A percentile compares a stretch with the other conserved stretches of the same genome.
Evolutionary conservation across 495 filamentous ascomycete species (phyloP).

Genomic region (Penicillium verhagenii): DNA sequence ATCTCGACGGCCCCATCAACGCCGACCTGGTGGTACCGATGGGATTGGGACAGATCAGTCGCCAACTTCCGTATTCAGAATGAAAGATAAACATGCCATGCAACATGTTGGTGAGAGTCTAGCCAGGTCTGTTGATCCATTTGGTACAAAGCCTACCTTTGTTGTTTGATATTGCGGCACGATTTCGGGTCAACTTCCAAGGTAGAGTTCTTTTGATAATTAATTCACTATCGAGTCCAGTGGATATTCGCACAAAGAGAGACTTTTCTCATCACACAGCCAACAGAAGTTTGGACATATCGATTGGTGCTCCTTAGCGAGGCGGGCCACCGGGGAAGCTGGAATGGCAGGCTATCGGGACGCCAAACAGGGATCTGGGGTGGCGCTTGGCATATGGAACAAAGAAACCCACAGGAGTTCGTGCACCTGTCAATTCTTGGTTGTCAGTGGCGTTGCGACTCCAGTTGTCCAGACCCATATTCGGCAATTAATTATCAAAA

Average conservation of each 20-base stretch:
- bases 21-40: neutral
- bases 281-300: neutral
- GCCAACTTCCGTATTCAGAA: no score
- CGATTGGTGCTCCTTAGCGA: neutral
- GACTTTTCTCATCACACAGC: neutral
- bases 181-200: neutral
- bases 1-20: neutral
- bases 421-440: conserved; percentile 1
- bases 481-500: neutral
- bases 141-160: no score
- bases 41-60: neutral
- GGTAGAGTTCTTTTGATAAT: neutral
- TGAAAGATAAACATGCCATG: no score
- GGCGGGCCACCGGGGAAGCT: neutral
- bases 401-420: conserved; percentile 3
- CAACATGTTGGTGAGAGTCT: no score
- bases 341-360: conserved; percentile 8
- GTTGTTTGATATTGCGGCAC: neutral
- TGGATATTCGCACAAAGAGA: neutral
- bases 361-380: conserved; percentile 14
- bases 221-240: neutral
- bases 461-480: neutral
- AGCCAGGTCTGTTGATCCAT: neutral
- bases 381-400: conserved; percentile 1
- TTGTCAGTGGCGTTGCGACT: neutral